phyloP scores from a whole-genome alignment of 257 asterid genomes.

The Knoxia roxburghii region DNA sequence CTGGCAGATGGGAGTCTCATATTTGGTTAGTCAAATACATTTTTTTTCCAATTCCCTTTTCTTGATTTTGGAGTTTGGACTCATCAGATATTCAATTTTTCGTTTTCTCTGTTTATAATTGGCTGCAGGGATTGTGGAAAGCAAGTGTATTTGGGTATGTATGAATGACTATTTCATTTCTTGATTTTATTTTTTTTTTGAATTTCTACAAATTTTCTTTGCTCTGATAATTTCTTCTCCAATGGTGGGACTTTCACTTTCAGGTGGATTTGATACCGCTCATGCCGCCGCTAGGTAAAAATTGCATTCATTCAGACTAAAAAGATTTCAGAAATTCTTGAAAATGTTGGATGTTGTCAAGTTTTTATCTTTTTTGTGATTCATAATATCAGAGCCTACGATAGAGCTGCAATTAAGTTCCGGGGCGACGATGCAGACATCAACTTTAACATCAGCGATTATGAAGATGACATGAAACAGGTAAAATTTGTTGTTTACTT shows the following conservation, averaged over 20 bases:
- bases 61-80: neutral
- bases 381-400: constrained; percentile 30
- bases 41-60: neutral
- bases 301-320: neutral
- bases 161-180: neutral
- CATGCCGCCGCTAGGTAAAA: constrained; percentile 76
- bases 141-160: constrained; percentile 25
- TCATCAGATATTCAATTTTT: neutral
- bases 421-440: constrained; percentile 45
- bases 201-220: constrained; percentile 4
- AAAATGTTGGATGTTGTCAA: neutral
- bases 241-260: constrained; percentile 3
- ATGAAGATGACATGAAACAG: constrained; percentile 40
- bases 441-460: constrained; percentile 35
- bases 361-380: neutral
- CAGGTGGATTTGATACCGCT: constrained; percentile 95
- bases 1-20: constrained; percentile 99
- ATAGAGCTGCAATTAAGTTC: constrained; percentile 44
- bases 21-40: constrained; percentile 46
- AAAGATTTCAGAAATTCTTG: neutral
- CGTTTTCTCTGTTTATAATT: neutral
- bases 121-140: constrained; percentile 36
- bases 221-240: neutral
- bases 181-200: neutral
- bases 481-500: constrained; percentile 12